Base-by-base conservation (phyloP, 768 basidiomycete species). In the Lentinula lateritia region DNA sequence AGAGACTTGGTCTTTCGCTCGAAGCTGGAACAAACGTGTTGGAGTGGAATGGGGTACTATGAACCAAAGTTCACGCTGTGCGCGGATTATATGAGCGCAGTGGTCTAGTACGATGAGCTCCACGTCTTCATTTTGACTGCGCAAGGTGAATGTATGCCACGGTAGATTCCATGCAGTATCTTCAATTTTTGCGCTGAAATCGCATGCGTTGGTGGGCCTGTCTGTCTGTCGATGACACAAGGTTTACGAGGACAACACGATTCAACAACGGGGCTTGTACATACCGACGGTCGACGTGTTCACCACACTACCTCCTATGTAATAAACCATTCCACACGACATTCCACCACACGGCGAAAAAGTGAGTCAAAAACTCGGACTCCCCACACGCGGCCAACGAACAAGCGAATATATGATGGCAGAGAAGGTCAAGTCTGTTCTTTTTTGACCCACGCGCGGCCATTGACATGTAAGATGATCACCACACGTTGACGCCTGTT, bases 21-120 rank as follows among this genome's bases (percentile, higher is more conserved):
- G 28, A 28, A 28, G 3, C 28, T 28, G 28, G 28, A 4, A 28
- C 3, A 3, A 28, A 28, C 28, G 32, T 41, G 34, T 6, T 53
- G 6, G 64, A 93, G 93, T 93, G 84, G 16, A 96, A 98, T 68
- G 98, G 98, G 96, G 96, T 95, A 8, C n/a, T n/a, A 98, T 98
- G 97, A 97, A 95, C 0, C 28, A 28, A 28, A 3, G 2, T 28
- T 3, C 28, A 28, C 28, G 28, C 28, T 28, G 28, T 28, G 28
- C 28, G 28, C 28, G 28, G 28, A 28, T 28, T 2, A 2, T 2
- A 28, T 4, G 28, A 28, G 28, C 28, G 3, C 28, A 28, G 28
- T 28, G 28, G 28, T 28, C 28, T 28, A 4, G 28, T 98, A 98
- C 69, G 91, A 98, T 66, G 97, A 98, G 66, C 80, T 99, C 18